Base-by-base conservation (phyloP, 2,329 filamentous ascomycete genomes). In the Annulohypoxylon truncatum region DNA sequence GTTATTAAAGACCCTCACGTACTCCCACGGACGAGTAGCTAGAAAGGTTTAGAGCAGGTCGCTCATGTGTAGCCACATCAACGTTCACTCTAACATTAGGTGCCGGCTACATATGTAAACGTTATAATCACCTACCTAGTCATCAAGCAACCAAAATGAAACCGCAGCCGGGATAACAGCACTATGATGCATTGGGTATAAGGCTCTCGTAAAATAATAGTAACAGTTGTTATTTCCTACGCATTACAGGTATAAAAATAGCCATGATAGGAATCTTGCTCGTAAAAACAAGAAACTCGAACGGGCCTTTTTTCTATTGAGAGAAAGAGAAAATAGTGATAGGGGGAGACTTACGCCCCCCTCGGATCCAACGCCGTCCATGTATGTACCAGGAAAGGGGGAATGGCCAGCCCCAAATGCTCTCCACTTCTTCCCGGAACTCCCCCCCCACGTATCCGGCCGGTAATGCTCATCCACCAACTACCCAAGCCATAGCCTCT, bases 321-420 rank as follows among this genome's bases (percentile, higher is more conserved):
- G 5, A 20, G 12, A 13, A 33, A 47, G 24, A 33, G 40, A n/a
- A 52, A 28, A 38, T 3, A n/a, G 35, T 12, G 35, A 10, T 31
- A 4, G 35, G 15, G 18, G 26, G 26, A 38, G 18, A 10, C 9
- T 42, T 22, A 4, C 18, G n/a, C 8, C 6, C 18, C 24, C 29
- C 29, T 29, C 13, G n/a, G 18, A 57, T 57, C 53, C 28, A 56
- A 57, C 53, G 53, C 53, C 53, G 40, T 47, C 44, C 15, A 48
- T 29, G 9, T 31, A 42, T 26, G 38, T 44, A 35, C 18, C 6
- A 55, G 8, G 35, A 28, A 24, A n/a, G 22, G 26, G 38, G 35
- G 24, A 28, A 4, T n/a, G n/a, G 24, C 7, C 26, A 15, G 47
- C 6, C 2, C 3, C 7, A 9, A 8, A 51, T 20, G 4, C 20